Conservation (phyloP, 2,329 filamentous ascomycete genomes). For the Nigrospora sphaerica region DNA sequence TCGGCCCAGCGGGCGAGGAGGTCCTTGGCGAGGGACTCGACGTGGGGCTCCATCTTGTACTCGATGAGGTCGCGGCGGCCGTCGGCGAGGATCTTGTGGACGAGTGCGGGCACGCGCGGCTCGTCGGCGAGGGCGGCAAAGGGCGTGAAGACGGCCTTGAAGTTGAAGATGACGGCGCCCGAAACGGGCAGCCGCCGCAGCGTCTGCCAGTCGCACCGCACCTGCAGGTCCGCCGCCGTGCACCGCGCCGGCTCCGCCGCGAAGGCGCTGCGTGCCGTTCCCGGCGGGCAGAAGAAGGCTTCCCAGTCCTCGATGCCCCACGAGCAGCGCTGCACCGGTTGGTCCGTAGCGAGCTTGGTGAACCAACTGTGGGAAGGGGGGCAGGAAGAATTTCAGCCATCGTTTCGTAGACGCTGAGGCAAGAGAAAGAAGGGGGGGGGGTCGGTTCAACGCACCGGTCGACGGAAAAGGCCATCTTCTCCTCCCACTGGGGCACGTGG, state of each 20-base stretch:
- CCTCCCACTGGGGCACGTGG: conserved; percentile 73
- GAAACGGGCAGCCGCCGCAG: conserved; percentile 71
- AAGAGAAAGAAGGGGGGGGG: background rate
- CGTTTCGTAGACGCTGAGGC: background rate
- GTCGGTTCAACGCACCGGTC: conserved; percentile 50
- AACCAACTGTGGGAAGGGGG: conserved; percentile 54
- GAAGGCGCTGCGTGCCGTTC: conserved; percentile 22
- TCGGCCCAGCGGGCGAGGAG: conserved; percentile 1
- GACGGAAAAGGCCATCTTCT: conserved; percentile 85
- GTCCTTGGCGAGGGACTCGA: conserved; percentile 1
- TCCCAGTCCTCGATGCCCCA: conserved; percentile 75
- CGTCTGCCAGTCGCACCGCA: conserved; percentile 87
- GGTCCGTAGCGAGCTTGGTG: conserved; percentile 64
- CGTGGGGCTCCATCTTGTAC: conserved; percentile 8
- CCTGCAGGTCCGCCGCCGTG: conserved; percentile 49
- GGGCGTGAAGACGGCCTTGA: conserved; percentile 79
- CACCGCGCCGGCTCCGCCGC: conserved; percentile 29
- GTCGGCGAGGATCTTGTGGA: conserved; percentile 1
- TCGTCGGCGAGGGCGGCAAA: conserved; percentile 64
- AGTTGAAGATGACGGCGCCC: conserved; percentile 75
- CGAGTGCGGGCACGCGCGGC: conserved; percentile 53
- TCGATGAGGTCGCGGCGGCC: conserved; percentile 1
- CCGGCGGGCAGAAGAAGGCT: conserved; percentile 49
- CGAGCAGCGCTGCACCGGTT: conserved; percentile 75
- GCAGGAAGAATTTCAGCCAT: background rate